Evolutionary conservation across 352 stramenopile species (phyloP), one percentile per base, ranked within the genome.

Genomic region (Saprolegnia parasitica): DNA sequence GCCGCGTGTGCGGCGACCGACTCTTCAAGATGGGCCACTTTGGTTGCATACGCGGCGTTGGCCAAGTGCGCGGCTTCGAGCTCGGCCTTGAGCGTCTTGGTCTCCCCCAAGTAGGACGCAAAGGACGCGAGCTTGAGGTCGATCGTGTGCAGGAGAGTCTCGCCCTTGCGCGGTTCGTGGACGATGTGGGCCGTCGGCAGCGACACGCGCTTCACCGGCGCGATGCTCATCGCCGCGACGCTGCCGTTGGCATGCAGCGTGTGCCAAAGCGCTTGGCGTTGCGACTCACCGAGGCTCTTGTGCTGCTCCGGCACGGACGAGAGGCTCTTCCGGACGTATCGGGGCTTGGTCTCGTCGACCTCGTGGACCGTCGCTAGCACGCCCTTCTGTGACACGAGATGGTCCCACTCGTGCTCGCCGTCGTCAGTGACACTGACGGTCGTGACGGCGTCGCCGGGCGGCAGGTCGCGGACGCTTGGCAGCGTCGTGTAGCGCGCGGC

Each of bases 61-160:
- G 62, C 62, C 62, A 26, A 16, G 20, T 60, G 52, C 20, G 52
- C 52, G 2, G 52, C 52, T n/a, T 68, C 45, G 5, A 68, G 45
- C 13, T 68, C 45, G 32, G 23, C 21, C 18, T 55, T 57, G 29
- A 68, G 50, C 11, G 50, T 21, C 35, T 68, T 57, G 11, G 42
- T 68, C 13, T 68, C 62, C 13, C 62, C 62, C 45, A 68, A 61
- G 45, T 68, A 68, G 11, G 62, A 68, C 39, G 47, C 62, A 61
- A 68, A 68, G 23, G 62, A 57, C 35, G 62, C 62, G 9, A 68
- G 35, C 24, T 68, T 68, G 18, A 63, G 62, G 39, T 68, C 62
- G 13, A 68, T 15, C 6, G 62, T 68, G 20, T 57, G 32, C 32
- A 68, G 32, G 4, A 68, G 23, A 1, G 57, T 65, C 9, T 16